These are phyloP conservation scores for Acanthamoeba healyi DNA, from an alignment of 208 protist genomes.

Conservation along the genomic window DNA sequence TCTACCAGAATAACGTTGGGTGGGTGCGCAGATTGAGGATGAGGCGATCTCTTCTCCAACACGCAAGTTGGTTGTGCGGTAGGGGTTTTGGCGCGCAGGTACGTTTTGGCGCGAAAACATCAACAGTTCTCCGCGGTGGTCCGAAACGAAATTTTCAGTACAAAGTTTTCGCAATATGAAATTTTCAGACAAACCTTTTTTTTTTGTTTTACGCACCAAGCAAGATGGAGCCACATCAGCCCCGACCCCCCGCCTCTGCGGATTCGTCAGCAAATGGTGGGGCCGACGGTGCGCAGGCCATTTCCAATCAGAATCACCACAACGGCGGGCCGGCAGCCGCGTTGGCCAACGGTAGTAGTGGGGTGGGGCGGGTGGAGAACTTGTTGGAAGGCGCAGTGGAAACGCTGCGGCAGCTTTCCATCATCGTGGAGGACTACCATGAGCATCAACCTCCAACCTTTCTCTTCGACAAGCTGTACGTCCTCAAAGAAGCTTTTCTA, in stretches of 20 bases:
- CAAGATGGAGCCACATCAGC: background rate
- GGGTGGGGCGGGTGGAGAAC: slow-evolving; percentile 7
- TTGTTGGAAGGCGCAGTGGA: slow-evolving; percentile 31
- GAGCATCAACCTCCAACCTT: slow-evolving; percentile 37
- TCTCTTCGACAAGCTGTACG: slow-evolving; percentile 44
- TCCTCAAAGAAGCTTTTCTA: no score
- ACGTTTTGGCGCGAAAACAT: no score
- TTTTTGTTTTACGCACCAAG: background rate
- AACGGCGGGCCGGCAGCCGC: background rate
- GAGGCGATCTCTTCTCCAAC: no score
- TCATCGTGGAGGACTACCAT: slow-evolving; percentile 65
- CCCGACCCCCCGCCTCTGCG: background rate
- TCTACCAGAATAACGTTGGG: no score
- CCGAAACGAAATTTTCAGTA: no score
- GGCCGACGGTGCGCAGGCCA: background rate
- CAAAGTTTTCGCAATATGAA: no score
- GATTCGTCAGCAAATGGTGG: background rate
- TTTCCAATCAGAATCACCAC: background rate
- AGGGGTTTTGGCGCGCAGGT: no score
- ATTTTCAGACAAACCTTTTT: no score
- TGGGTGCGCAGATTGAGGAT: no score
- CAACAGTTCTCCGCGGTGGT: no score
- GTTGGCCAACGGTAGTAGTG: background rate
- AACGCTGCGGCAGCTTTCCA: slow-evolving; percentile 19
- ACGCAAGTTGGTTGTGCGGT: background rate